phyloP scores from a whole-genome alignment of 352 stramenopile genomes.

The Phytopythium oedochilum region DNA sequence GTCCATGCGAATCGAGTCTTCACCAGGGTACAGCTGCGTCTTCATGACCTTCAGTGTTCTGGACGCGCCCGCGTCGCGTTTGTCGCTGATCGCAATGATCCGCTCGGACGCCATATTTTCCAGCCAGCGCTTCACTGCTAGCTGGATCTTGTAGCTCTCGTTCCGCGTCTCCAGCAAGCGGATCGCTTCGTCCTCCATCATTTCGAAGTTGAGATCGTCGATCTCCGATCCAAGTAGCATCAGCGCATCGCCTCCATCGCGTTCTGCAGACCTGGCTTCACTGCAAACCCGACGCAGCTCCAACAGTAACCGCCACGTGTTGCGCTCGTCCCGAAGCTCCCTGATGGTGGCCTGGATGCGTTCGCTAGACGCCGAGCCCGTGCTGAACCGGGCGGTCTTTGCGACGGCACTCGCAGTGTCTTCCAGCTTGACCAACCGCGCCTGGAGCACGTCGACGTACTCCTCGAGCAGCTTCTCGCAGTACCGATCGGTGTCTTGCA shows the following conservation, averaged over 20 bases:
- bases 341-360: slow-evolving; percentile 46
- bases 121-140: slow-evolving; percentile 73
- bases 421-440: slow-evolving; percentile 52
- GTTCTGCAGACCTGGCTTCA: slow-evolving; percentile 8
- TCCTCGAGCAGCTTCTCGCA: slow-evolving; percentile 67
- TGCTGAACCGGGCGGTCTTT: slow-evolving; percentile 13
- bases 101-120: slow-evolving; percentile 75
- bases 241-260: slow-evolving; percentile 24
- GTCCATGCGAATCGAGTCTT: slow-evolving; percentile 46
- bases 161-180: slow-evolving; percentile 50
- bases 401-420: slow-evolving; percentile 2
- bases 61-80: slow-evolving; percentile 36
- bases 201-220: slow-evolving; percentile 58
- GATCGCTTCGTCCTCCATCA: slow-evolving; percentile 76
- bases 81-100: slow-evolving; percentile 54
- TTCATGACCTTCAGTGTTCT: slow-evolving; percentile 61
- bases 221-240: slow-evolving; percentile 34
- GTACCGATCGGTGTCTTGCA: slow-evolving; percentile 67
- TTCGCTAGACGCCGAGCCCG: slow-evolving; percentile 15
- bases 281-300: slow-evolving; percentile 67
- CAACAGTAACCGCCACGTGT: slow-evolving; percentile 79
- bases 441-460: slow-evolving; percentile 78
- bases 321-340: slow-evolving; percentile 72
- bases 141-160: slow-evolving; percentile 67
- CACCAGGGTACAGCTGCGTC: slow-evolving; percentile 32